A percentile compares a stretch with the other conserved stretches of the same genome.
Conservation (phyloP, 768 basidiomycete species). For the Trametes cingulata region DNA sequence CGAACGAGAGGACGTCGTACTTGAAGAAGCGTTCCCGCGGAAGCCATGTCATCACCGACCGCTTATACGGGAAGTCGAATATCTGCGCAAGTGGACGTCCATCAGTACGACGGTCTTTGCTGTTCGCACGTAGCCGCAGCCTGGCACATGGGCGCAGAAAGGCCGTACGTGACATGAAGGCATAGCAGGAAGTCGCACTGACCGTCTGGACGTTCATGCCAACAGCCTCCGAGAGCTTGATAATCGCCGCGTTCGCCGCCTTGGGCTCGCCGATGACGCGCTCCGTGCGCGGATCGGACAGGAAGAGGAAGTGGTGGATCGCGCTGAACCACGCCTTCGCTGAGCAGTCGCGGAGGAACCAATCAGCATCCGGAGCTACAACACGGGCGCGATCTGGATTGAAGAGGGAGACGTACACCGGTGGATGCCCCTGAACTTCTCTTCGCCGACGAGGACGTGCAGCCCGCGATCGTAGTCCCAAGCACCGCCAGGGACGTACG, state of each 20-base stretch:
- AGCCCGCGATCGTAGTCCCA: conserved; percentile 39
- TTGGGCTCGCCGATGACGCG: conserved; percentile 46
- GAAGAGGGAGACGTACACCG: conserved; percentile 37
- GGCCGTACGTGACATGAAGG: not conserved
- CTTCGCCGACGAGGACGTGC: conserved; percentile 50
- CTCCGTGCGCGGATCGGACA: conserved; percentile 44
- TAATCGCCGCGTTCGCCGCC: conserved; percentile 31
- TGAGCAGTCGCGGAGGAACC: not conserved
- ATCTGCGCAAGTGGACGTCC: conserved; percentile 1
- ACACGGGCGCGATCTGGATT: conserved; percentile 1
- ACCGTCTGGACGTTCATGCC: conserved; percentile 21
- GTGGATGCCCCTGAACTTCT: conserved; percentile 44
- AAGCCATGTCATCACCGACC: conserved; percentile 22
- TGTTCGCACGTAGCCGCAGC: too few relatives aligned
- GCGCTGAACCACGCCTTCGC: conserved; percentile 39
- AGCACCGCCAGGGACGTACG: conserved; percentile 31
- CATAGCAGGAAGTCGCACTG: not conserved
- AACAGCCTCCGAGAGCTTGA: conserved; percentile 29
- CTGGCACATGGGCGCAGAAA: not conserved
- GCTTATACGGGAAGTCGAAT: conserved; percentile 27
- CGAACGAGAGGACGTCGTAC: conserved; percentile 14
- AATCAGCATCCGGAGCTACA: not conserved
- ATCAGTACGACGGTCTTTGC: not conserved
- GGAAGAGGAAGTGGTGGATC: conserved; percentile 45
- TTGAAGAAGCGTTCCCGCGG: conserved; percentile 24